phyloP scores from a whole-genome alignment of 257 asterid species.

The Przewalskia tangutica region DNA sequence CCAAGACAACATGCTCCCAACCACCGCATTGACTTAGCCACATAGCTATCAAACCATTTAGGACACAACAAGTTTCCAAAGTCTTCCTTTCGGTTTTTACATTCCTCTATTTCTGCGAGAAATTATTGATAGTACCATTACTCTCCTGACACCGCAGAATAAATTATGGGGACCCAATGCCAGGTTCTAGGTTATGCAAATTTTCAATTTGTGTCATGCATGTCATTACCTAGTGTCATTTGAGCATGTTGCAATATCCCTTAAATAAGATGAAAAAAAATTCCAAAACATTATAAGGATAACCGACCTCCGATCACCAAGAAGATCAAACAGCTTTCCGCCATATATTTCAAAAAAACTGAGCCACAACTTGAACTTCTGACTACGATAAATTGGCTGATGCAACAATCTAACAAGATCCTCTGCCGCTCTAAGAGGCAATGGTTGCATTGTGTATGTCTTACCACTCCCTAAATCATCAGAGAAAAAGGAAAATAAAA shows the following conservation, averaged over 20 bases:
- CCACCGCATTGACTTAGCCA: neutral
- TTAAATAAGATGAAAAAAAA: neutral
- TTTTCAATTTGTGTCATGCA: neutral
- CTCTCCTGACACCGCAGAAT: neutral
- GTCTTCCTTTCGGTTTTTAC: neutral
- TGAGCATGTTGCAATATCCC: neutral
- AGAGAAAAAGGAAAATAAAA: neutral
- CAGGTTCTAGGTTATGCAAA: neutral
- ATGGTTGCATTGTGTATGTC: constrained; percentile 97
- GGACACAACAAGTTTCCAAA: neutral
- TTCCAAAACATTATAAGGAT: constrained; percentile 5
- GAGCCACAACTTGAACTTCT: constrained; percentile 97
- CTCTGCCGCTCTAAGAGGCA: constrained; percentile 94
- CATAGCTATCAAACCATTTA: neutral
- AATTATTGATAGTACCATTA: neutral
- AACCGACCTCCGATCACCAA: constrained; percentile 87
- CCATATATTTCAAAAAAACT: constrained; percentile 98
- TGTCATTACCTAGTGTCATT: neutral
- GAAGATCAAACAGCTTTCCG: constrained; percentile 94
- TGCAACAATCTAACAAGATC: constrained; percentile 84
- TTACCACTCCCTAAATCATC: constrained; percentile 81
- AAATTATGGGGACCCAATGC: neutral
- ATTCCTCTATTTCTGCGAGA: neutral
- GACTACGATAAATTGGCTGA: constrained; percentile 87
- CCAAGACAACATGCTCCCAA: neutral